Base-by-base conservation (phyloP, 345 rosid species). In the Capsella bursapastoris region DNA sequence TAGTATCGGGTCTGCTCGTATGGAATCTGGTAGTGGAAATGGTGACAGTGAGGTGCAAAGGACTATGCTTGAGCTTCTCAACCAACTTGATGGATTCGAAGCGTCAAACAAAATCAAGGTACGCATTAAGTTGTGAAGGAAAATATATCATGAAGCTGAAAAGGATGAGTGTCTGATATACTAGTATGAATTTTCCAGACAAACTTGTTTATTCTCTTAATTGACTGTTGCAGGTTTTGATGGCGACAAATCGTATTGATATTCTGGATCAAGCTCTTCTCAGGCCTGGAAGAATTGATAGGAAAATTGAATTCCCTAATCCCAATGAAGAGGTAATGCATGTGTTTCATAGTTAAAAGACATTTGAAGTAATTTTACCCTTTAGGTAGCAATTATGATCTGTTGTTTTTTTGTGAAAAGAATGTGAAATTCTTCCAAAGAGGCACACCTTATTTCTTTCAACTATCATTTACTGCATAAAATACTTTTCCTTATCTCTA, bases 211-310 rank as follows among this genome's bases (percentile, higher is more conserved):
- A 22, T 22, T 22, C 25, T 22, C 25, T 22, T 22, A 22, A 22
- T 22, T 22, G 25, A 22, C 25, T 22, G 25, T 1, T 22, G 25
- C 83, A 95, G 99, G 99, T 95, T 78, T 73, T 96, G 81, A 96
- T 96, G 99, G 99, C 99, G 2, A 95, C 99, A 50, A 95, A 95
- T 78, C 87, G 99, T 56, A 95, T 95, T 57, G 99, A 92, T 84
- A 95, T 95, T 72, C 82, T 95, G 63, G 97, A 95, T 80, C 99
- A 95, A 89, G 99, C 96, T 65, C 96, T 92, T 57, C 96, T 90
- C n/a, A 86, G 97, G 84, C 99, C 97, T 7, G 99, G 97, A 73
- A 79, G 99, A 71, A 95, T 95, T 79, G 97, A 95, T 81, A 83
- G 99, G 86, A 95, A 95, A 75, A 95, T 95, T 60, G 97, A 95